Conservation (phyloP, 2,329 filamentous ascomycete species). For the Ambrosiella xylebori region DNA sequence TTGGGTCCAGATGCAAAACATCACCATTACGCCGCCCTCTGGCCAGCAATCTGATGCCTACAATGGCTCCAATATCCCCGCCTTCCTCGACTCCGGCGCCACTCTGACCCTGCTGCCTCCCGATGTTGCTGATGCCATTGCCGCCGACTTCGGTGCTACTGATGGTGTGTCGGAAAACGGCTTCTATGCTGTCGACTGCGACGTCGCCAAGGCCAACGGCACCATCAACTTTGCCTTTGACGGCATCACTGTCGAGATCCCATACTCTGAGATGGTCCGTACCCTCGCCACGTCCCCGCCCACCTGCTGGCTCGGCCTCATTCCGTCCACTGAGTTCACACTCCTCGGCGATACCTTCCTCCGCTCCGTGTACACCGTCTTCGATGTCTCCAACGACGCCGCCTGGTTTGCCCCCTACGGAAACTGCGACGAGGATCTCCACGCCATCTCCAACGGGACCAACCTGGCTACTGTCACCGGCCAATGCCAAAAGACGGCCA, state of each 20-base stretch:
- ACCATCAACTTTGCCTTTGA: conserved; percentile 33
- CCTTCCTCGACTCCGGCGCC: conserved; percentile 55
- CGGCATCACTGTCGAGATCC: conserved; percentile 30
- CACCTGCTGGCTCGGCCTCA: conserved; percentile 33
- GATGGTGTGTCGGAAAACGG: conserved; percentile 22
- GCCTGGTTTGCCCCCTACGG: conserved; percentile 33
- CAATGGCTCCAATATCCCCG: conserved; percentile 27
- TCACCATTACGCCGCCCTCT: conserved; percentile 25
- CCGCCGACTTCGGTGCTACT: conserved; percentile 29
- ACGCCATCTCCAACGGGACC: conserved; percentile 8
- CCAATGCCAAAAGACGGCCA: conserved; percentile 3
- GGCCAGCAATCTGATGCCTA: conserved; percentile 19
- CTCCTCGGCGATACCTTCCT: conserved; percentile 38
- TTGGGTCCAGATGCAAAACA: conserved; percentile 32
- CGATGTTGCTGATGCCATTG: conserved; percentile 32
- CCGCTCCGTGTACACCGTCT: conserved; percentile 35
- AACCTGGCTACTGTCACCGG: conserved; percentile 11
- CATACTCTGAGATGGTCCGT: conserved; percentile 28
- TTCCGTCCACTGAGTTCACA: conserved; percentile 28
- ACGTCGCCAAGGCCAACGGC: conserved; percentile 23
- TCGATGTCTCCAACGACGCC: conserved; percentile 31
- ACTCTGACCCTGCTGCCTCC: conserved; percentile 51
- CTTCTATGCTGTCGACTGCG: conserved; percentile 32
- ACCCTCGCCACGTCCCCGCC: conserved; percentile 15
- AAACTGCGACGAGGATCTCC: conserved; percentile 27